A percentile compares a stretch with the other conserved stretches of the same genome.
Evolutionary conservation across 2,329 filamentous ascomycete species (phyloP).

Genomic region (Fusarium lateritium): DNA sequence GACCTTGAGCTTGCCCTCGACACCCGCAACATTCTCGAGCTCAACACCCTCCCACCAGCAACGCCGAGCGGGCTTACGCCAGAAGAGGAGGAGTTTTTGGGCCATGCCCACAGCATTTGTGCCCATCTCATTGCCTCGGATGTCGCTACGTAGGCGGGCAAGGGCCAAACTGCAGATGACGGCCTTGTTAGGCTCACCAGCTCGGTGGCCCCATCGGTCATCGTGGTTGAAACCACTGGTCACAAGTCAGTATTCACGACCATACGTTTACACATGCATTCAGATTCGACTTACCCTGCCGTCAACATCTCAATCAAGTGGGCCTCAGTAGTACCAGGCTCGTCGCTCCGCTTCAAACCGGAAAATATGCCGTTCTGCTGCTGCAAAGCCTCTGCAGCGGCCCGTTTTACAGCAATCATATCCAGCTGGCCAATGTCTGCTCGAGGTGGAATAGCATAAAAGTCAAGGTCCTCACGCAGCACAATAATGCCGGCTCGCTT

Average conservation of each 20-base stretch:
- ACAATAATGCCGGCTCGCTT: slow-evolving; percentile 98
- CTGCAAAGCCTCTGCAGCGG: slow-evolving; percentile 87
- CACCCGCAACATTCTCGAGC: slow-evolving; percentile 88
- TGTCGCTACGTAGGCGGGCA: slow-evolving; percentile 92
- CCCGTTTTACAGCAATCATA: slow-evolving; percentile 97
- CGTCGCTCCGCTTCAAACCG: slow-evolving; percentile 93
- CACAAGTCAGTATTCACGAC: slow-evolving; percentile 8
- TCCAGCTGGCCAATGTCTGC: slow-evolving; percentile 87
- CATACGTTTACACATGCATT: not conserved
- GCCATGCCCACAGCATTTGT: slow-evolving; percentile 95
- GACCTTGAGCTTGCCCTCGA: slow-evolving; percentile 93
- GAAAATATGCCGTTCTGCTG: slow-evolving; percentile 96
- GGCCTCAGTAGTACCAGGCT: slow-evolving; percentile 95
- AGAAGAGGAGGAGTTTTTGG: slow-evolving; percentile 96
- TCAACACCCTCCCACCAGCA: slow-evolving; percentile 99
- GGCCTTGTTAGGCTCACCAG: slow-evolving; percentile 98
- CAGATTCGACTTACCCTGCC: slow-evolving; percentile 79
- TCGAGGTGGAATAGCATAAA: slow-evolving; percentile 93
- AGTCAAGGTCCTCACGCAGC: slow-evolving; percentile 94
- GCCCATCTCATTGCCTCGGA: slow-evolving; percentile 82
- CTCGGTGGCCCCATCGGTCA: slow-evolving; percentile 94
- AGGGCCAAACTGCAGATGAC: slow-evolving; percentile 97
- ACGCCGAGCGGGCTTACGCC: slow-evolving; percentile 94
- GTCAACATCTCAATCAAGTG: slow-evolving; percentile 99
- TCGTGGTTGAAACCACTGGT: slow-evolving; percentile 96